Evolutionary conservation across 805 yeast genomes (phyloP), one percentile per base, ranked within the genome.

Genomic region (Crinitomyces ghanaensis): DNA sequence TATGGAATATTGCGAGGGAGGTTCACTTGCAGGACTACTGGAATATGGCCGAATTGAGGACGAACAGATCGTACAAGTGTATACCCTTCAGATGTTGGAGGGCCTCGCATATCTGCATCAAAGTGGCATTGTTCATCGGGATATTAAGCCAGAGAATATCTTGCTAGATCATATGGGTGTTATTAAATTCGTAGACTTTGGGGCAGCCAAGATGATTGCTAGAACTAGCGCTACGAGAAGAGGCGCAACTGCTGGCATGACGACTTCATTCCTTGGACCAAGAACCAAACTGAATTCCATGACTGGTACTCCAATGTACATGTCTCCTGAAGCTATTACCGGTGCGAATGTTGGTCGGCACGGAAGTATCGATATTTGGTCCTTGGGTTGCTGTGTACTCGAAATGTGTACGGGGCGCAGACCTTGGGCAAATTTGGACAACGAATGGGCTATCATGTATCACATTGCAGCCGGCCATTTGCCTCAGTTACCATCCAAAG

Each of bases 391-490:
- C 56, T 88, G 95, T 56, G 80, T 91, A 2, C 56, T 88, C 29
- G 97, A 91, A 54, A 91, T 91, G 97, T 83, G 88, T 2, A 86
- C 97, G 0, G 98, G 98, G 9, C 66, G 85, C 43, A 66, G 95
- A 38, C 98, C 98, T 4, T 91, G 98, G 98, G 80, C 93, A 11
- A 81, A 84, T 54, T 63, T 85, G 40, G 98, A 91, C 50, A 91
- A 91, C 51, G 97, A 88, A 52, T 91, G 93, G 93, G 95, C 97
- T 2, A 82, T 91, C 33, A 88, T 91, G 97, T 91, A 86, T 51
- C 95, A 84, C 54, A 91, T 91, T 50, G 97, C 96, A 0, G 93
- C 94, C 2, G 95, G 95, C 1, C 91, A 83, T 51, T 66, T 73
- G 38, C 98, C 98, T 0, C 84, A 72, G 46, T 63, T 88, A 34